Evolutionary conservation across 164 flowering plant species (phyloP), one percentile per base, ranked within the genome.

Genomic region (Kingdonia uniflora): DNA sequence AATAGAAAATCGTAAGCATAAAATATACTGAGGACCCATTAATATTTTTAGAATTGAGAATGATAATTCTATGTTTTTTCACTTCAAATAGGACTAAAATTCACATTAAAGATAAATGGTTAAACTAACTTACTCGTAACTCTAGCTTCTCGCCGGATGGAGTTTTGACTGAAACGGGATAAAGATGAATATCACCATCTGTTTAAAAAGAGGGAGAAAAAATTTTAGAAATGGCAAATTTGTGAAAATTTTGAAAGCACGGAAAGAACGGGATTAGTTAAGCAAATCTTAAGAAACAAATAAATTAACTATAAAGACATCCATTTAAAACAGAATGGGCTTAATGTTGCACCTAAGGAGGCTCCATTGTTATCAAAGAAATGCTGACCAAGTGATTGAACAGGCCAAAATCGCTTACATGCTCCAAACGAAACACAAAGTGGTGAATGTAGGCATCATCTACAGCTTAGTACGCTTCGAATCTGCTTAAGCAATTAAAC

Each of bases 171-270:
- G 92, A 59, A 19, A 89, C 86, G 29, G 97, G 81, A 67, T 74
- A 94, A 20, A 94, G 96, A 69, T 77, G 85, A 59, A 80, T 58
- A 17, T 89, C 97, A 54, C 94, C n/a, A n/a, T n/a, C 98, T 85
- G 83, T 55, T 38, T 26, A 42, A 39, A 21, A 23, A 15, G 23
- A 37, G 14, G 17, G 12, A 38, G 8, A 55, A 33, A 43, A 54
- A 6, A 35, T 3, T 29, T 29, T 8, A 8, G 4, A 29, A 29
- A 29, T 29, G 35, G 35, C 8, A 29, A 29, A 8, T 29, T 29
- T 29, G 35, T 29, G 35, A 29, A 29, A 29, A 29, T 8, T 29
- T 3, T 29, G 6, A 44, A 44, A 44, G 10, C 20, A 1, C 48
- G 6, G 20, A 44, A 44, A 44, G 19, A 44, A 29, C 8, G 4